Percentiles rank a stretch among this genome's conserved stretches.
Conservation (phyloP, 2,329 filamentous ascomycete species). For the Arthroderma sp. region DNA sequence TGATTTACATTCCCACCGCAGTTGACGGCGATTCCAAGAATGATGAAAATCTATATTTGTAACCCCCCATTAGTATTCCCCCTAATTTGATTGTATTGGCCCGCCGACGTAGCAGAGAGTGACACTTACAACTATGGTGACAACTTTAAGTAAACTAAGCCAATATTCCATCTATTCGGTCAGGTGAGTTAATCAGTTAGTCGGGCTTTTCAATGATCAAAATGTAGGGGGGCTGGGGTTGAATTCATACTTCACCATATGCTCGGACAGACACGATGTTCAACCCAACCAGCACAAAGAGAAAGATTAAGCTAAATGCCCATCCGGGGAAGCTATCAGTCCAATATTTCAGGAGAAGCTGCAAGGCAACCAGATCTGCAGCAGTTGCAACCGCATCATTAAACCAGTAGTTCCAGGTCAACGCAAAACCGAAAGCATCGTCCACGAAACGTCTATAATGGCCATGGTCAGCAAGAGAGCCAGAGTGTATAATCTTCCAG, state of each 20-base stretch:
- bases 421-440: slow-evolving; percentile 34
- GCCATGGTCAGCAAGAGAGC: neutral
- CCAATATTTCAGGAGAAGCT: slow-evolving; percentile 51
- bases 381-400: slow-evolving; percentile 52
- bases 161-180: slow-evolving; percentile 28
- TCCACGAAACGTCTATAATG: slow-evolving; percentile 37
- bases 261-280: slow-evolving; percentile 43
- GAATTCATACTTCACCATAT: slow-evolving; percentile 40
- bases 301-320: slow-evolving; percentile 51
- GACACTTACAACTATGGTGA: slow-evolving; percentile 30
- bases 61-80: slow-evolving; percentile 8
- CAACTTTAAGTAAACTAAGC: slow-evolving; percentile 32
- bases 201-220: too few species aligned
- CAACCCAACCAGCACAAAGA: slow-evolving; percentile 42
- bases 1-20: slow-evolving; percentile 44
- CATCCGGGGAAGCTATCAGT: slow-evolving; percentile 51
- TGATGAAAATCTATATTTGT: slow-evolving; percentile 43
- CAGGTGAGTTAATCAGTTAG: neutral
- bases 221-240: too few species aligned
- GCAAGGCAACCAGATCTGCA: slow-evolving; percentile 48
- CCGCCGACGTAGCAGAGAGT: slow-evolving; percentile 13
- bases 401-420: slow-evolving; percentile 46
- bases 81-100: neutral
- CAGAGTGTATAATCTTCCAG: neutral
- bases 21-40: slow-evolving; percentile 50